phyloP scores from a whole-genome alignment of 2,329 filamentous ascomycete species.

The Penicillium sp. region DNA sequence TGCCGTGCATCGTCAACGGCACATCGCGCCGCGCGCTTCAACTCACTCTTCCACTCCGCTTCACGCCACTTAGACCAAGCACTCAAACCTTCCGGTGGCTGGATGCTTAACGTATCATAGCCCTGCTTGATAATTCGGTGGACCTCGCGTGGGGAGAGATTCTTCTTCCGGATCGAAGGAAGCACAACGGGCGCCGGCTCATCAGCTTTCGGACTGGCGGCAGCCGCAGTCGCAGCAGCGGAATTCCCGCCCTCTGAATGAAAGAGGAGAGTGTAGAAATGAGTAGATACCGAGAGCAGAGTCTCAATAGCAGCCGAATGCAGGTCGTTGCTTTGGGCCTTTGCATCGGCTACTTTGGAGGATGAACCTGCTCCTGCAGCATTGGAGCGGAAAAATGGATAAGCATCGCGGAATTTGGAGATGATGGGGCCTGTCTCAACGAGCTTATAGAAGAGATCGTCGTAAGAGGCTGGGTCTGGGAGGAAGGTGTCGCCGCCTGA shows the following conservation, averaged over 20 bases:
- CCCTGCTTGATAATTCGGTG: conserved; percentile 91
- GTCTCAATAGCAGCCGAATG: conserved; percentile 74
- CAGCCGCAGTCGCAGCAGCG: conserved; percentile 9
- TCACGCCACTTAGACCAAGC: conserved; percentile 85
- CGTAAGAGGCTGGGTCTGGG: conserved; percentile 81
- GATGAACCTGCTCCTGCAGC: conserved; percentile 29
- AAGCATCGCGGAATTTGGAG: conserved; percentile 76
- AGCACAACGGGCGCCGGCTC: conserved; percentile 29
- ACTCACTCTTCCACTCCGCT: conserved; percentile 74
- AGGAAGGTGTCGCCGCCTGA: conserved; percentile 88
- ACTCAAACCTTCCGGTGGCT: conserved; percentile 81
- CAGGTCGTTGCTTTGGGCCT: conserved; percentile 22
- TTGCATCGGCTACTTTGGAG: conserved; percentile 19
- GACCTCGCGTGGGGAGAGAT: conserved; percentile 79
- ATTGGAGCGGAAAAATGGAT: conserved; percentile 36
- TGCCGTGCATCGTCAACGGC: conserved; percentile 69
- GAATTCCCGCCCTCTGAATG: conserved; percentile 48
- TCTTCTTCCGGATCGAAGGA: conserved; percentile 52
- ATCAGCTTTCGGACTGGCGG: conserved; percentile 20
- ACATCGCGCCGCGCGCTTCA: conserved; percentile 83
- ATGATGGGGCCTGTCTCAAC: conserved; percentile 87
- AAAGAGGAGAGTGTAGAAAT: conserved; percentile 79
- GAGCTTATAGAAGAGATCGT: conserved; percentile 97
- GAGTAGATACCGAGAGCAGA: conserved; percentile 71
- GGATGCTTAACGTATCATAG: conserved; percentile 90